These are phyloP conservation scores for Dactylonectria estremocensis DNA, from an alignment of 2,329 filamentous ascomycete genomes.

Conservation along the genomic window DNA sequence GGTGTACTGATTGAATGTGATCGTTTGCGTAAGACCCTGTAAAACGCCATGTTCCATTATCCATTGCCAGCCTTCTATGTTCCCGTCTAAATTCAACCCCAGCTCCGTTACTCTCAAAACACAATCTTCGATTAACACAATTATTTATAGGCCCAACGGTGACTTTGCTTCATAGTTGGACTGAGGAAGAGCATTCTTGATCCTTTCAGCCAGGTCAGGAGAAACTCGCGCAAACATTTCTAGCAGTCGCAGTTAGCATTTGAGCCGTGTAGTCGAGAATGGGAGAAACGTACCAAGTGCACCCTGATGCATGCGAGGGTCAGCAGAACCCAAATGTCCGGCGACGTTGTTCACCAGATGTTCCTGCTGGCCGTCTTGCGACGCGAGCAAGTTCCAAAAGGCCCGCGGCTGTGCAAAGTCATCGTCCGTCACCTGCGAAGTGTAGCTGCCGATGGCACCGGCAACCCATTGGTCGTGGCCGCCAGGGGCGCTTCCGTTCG, in stretches of 20 bases:
- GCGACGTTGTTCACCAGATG: slow-evolving; percentile 15
- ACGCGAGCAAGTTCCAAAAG: slow-evolving; percentile 19
- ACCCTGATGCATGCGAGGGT: background rate
- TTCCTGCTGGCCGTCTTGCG: slow-evolving; percentile 16
- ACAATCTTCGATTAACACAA: background rate
- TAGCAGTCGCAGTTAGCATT: background rate
- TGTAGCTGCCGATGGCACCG: slow-evolving; percentile 67
- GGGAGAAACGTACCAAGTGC: slow-evolving; percentile 12
- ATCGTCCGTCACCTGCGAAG: slow-evolving; percentile 34
- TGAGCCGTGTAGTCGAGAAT: background rate
- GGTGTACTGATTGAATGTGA: too few species aligned
- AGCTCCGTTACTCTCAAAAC: background rate
- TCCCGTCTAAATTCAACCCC: background rate
- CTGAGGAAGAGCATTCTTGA: background rate
- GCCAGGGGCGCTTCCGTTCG: slow-evolving; percentile 36
- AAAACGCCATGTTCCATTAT: background rate
- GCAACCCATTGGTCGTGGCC: slow-evolving; percentile 65
- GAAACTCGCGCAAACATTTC: slow-evolving; percentile 16
- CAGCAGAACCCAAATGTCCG: slow-evolving; percentile 7
- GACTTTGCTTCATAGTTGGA: background rate
- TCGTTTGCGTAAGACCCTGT: too few species aligned
- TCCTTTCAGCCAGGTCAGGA: slow-evolving; percentile 7
- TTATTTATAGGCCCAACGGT: background rate
- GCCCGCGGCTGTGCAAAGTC: slow-evolving; percentile 24
- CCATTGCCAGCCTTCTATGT: background rate